These are phyloP conservation scores for Debaryomyces fabryi DNA, from an alignment of 1,139 yeast genomes.

Conservation along the genomic window DNA sequence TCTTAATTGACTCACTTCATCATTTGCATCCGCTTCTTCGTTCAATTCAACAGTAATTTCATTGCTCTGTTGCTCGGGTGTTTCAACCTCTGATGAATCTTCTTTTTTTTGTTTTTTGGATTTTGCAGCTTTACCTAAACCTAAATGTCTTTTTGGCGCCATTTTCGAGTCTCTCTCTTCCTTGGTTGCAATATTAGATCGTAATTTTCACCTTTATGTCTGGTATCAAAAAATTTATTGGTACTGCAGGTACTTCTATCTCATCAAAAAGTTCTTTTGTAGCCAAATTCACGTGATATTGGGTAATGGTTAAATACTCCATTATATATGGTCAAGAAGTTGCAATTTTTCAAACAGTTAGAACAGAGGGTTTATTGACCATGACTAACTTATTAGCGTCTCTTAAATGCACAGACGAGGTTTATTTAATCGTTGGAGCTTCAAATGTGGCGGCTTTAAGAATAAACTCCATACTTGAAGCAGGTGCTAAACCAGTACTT, in stretches of 20 bases:
- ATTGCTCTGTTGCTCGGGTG: slow-evolving; percentile 23
- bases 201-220: not conserved
- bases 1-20: slow-evolving; percentile 71
- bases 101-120: slow-evolving; percentile 51
- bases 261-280: not conserved
- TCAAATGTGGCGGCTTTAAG: slow-evolving; percentile 56
- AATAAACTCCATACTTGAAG: slow-evolving; percentile 47
- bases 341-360: slow-evolving; percentile 8
- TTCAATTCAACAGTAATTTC: slow-evolving; percentile 71
- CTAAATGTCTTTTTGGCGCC: slow-evolving; percentile 77
- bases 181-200: slow-evolving; percentile 1
- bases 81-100: slow-evolving; percentile 11
- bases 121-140: slow-evolving; percentile 69
- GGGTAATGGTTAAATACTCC: slow-evolving; percentile 16
- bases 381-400: slow-evolving; percentile 52
- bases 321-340: slow-evolving; percentile 6
- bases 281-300: slow-evolving; percentile 23
- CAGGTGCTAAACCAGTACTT: slow-evolving; percentile 63
- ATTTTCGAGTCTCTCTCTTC: slow-evolving; percentile 25
- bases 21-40: slow-evolving; percentile 72
- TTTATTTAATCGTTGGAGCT: slow-evolving; percentile 64
- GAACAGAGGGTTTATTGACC: not conserved
- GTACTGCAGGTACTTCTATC: slow-evolving; percentile 6
- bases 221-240: not conserved
- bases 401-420: slow-evolving; percentile 52